phyloP scores from a whole-genome alignment of 441 rosid species.

The Macaranga tanarius region DNA sequence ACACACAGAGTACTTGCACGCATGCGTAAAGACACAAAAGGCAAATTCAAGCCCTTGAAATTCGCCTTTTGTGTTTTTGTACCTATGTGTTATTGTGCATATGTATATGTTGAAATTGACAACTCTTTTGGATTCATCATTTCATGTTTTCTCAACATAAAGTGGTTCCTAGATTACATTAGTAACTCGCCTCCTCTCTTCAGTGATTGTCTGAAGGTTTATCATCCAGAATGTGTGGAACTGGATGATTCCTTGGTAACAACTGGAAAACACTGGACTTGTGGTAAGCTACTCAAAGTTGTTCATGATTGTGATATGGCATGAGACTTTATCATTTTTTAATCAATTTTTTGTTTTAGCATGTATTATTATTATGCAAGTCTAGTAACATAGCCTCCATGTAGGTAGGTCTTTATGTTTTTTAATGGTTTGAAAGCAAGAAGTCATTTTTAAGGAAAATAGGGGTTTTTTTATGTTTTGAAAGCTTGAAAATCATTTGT shows the following conservation, averaged over 20 bases:
- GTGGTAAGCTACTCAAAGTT: slow-evolving; percentile 39
- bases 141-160: neutral
- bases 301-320: neutral
- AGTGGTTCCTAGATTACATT: neutral
- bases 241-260: slow-evolving; percentile 31
- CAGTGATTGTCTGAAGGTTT: slow-evolving; percentile 58
- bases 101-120: neutral
- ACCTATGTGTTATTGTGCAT: neutral
- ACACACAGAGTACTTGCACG: too few relatives aligned
- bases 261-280: slow-evolving; percentile 39
- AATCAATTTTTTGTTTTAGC: neutral
- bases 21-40: too few relatives aligned
- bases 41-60: too few relatives aligned
- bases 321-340: neutral
- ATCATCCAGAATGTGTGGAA: slow-evolving; percentile 46
- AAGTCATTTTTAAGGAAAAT: neutral
- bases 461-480: neutral
- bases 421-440: too few relatives aligned
- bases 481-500: neutral
- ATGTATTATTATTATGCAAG: neutral
- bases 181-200: slow-evolving; percentile 1
- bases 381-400: slow-evolving; percentile 4
- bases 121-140: neutral
- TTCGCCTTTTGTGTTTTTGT: neutral
- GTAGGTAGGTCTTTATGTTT: neutral